Evolutionary conservation across 495 filamentous ascomycete genomes (phyloP), one percentile per base, ranked within the genome.

Genomic region (Hypoxylon perforatum): DNA sequence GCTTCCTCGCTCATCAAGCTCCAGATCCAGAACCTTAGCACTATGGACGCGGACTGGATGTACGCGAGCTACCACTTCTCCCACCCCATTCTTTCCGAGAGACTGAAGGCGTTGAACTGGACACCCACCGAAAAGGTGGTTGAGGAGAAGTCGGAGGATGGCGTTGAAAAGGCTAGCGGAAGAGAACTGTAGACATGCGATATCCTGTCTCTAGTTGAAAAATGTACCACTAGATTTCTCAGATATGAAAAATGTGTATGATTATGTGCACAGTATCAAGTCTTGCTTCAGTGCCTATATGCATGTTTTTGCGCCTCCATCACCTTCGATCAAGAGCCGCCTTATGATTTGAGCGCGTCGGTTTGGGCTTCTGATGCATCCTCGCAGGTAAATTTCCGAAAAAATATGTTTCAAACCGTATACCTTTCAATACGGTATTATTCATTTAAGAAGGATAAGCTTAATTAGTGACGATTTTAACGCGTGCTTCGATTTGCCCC

Each of bases 41-140:
- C 91, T 57, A 97, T 98, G 94, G 96, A 99, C 76, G 95, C 95
- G 39, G 96, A 99, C 76, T 96, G 90, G 91, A 85, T 97, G 81
- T 99, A 97, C 77, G 93, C 96, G 22, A 94, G 89, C 81, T 99
- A 98, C 81, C 92, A 98, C 80, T 97, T 94, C 85, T 97, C 93
- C 7, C 95, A 99, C 78, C 95, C 95, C 0, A 98, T 98, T 66
- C 85, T 99, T 55, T 89, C 93, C 7, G 96, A 99, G 84, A 86
- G 95, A 65, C 81, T 99, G 67, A 92, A 89, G 79, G 95, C 94
- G 0, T 82, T 99, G 28, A 89, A 91, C 61, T 98, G 93, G 93
- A 73, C 75, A 36, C 66, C 81, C 39, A 82, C 77, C 12, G 70
- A 72, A 59, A 84, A 82, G 67, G 80, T 82, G 19, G 75, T 75